Evolutionary conservation across 2,329 filamentous ascomycete species (phyloP), one percentile per base, ranked within the genome.

Genomic region (Tolypocladium guangdongense): DNA sequence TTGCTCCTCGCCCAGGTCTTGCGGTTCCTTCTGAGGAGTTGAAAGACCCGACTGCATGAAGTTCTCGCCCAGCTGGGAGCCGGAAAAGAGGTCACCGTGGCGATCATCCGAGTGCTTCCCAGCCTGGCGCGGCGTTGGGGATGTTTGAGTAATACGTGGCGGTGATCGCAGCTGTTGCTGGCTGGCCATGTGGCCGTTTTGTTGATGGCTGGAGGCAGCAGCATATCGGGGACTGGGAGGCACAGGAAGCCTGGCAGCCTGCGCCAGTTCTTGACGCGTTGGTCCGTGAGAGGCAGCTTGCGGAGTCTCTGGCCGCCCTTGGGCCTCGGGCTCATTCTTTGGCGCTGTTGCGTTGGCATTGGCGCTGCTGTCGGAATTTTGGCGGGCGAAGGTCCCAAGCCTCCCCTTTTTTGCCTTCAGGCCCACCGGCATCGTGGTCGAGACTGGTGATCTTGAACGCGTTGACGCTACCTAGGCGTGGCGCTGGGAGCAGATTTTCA

Each of bases 21-120:
- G 57, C n/a, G 56, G 52, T 14, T 69, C 68, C 33, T 66, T 68
- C 18, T 61, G 62, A 16, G 69, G 69, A 16, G 69, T 70, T 12
- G 69, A 69, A 5, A 69, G 57, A 7, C 68, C 66, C 32, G 69
- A 72, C 22, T 67, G 64, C 68, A 72, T 69, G 41, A 72, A 72
- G 47, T 63, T 64, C 11, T 72, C 69, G 14, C 67, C 68, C 6
- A 72, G 64, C 54, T 71, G 68, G 5, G 69, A 72, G 6, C 69
- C 69, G 32, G 62, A 65, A 41, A 72, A 71, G n/a, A 71, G 54
- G 11, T 63, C 64, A 18, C 53, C 54, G 22, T 57, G 57, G 39
- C 55, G 54, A 55, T 59, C 55, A 50, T 57, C 52, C 30, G 33
- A 50, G 58, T 54, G 38, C 49, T 53, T 14, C 38, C 49, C 47